Evolutionary conservation across 495 filamentous ascomycete species (phyloP).

Genomic region (Tuber magnatum): DNA sequence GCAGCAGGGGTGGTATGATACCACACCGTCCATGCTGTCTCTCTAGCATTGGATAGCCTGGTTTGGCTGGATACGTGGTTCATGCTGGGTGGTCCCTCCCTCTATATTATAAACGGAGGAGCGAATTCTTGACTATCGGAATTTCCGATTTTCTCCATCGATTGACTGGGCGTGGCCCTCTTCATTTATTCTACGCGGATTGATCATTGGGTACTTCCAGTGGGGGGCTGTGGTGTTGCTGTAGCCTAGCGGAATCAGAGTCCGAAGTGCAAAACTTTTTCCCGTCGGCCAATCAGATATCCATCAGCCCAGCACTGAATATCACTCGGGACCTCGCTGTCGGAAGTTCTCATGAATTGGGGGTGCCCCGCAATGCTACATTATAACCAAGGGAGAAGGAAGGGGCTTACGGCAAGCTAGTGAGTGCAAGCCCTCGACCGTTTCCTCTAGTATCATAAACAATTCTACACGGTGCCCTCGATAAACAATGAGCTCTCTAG

Average conservation of each 20-base stretch:
- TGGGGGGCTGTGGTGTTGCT: neutral
- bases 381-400: neutral
- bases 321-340: neutral
- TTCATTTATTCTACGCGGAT: neutral
- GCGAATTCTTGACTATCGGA: neutral
- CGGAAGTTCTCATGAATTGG: neutral
- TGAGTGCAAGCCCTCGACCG: neutral
- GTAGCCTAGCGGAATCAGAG: neutral
- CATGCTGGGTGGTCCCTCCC: neutral
- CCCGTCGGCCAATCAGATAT: neutral
- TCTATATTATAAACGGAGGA: neutral
- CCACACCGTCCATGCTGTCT: neutral
- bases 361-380: neutral
- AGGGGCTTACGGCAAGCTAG: neutral
- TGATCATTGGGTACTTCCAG: neutral
- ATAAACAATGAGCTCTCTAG: neutral
- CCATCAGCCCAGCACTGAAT: neutral
- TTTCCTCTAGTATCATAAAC: neutral
- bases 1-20: neutral
- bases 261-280: neutral
- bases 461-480: neutral
- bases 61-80: conserved; percentile 1
- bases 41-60: neutral
- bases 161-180: neutral
- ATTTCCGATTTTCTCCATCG: neutral